Evolutionary conservation across 2,329 filamentous ascomycete species (phyloP).

Genomic region (Akanthomyces muscarius): DNA sequence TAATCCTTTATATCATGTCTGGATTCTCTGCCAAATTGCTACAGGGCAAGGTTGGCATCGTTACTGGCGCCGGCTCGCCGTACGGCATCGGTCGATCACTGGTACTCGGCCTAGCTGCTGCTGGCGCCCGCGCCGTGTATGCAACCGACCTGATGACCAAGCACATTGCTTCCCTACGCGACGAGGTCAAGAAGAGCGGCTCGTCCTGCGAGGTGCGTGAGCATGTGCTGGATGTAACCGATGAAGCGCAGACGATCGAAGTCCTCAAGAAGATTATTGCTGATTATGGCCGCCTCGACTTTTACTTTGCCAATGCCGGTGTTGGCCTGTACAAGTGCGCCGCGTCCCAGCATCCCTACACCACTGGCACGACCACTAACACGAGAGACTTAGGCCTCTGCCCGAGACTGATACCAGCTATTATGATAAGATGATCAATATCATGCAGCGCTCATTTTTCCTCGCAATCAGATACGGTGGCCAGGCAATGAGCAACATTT

Average conservation of each 20-base stretch:
- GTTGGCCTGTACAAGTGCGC: slow-evolving; percentile 18
- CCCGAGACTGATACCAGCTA: not conserved
- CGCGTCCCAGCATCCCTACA: no score
- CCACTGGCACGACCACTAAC: not conserved
- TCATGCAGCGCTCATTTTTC: slow-evolving; percentile 22
- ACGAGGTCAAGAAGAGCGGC: not conserved
- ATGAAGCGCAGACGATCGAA: slow-evolving; percentile 10
- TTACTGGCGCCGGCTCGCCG: no score
- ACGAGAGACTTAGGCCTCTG: not conserved
- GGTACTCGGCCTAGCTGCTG: no score
- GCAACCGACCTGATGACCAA: not conserved
- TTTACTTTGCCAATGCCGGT: slow-evolving; percentile 24
- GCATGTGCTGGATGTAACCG: slow-evolving; percentile 5
- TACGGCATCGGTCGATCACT: no score
- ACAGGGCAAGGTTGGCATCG: no score
- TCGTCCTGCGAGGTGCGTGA: not conserved
- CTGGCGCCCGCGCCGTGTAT: not conserved
- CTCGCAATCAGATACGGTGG: slow-evolving; percentile 22
- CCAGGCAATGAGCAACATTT: slow-evolving; percentile 20
- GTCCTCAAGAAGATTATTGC: slow-evolving; percentile 4
- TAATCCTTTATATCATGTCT: no score
- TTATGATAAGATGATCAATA: slow-evolving; percentile 6
- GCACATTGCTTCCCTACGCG: slow-evolving; percentile 10
- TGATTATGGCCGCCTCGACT: slow-evolving; percentile 20
- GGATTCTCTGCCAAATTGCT: no score